Percentiles rank a stretch among this genome's conserved stretches.
phyloP scores from a whole-genome alignment of 768 basidiomycete species.

The Pisolithus sp. region DNA sequence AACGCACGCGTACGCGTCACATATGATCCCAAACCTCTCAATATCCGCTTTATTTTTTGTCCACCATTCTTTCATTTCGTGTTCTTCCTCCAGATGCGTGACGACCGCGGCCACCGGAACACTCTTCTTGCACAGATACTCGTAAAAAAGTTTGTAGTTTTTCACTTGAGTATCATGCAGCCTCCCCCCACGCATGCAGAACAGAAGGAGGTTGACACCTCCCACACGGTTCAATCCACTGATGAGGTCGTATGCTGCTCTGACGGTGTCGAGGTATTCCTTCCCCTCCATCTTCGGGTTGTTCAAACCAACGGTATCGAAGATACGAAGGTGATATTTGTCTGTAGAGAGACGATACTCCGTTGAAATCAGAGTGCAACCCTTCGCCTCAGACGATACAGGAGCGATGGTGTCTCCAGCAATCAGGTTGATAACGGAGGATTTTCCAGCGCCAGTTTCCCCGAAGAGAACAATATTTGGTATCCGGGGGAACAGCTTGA shows the following conservation, averaged over 20 bases:
- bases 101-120: conserved; percentile 36
- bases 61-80: conserved; percentile 30
- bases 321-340: conserved; percentile 19
- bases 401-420: conserved; percentile 18
- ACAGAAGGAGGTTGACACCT: conserved; percentile 35
- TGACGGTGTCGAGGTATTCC: conserved; percentile 12
- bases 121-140: conserved; percentile 32
- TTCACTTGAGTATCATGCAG: conserved; percentile 21
- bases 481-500: conserved; percentile 7
- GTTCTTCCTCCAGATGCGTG: conserved; percentile 31
- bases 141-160: conserved; percentile 30
- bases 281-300: conserved; percentile 7
- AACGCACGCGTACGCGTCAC: conserved; percentile 24
- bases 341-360: conserved; percentile 19
- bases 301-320: conserved; percentile 28
- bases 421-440: conserved; percentile 39
- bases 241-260: conserved; percentile 24
- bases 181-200: conserved; percentile 27
- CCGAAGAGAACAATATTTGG: conserved; percentile 25
- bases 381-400: conserved; percentile 18
- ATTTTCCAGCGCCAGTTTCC: conserved; percentile 32
- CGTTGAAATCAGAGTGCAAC: conserved; percentile 29
- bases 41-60: conserved; percentile 8
- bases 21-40: no score
- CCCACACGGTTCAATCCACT: conserved; percentile 19